Evolutionary conservation across 2,329 filamentous ascomycete genomes (phyloP).

Genomic region (Thermomyces lanuginosus): DNA sequence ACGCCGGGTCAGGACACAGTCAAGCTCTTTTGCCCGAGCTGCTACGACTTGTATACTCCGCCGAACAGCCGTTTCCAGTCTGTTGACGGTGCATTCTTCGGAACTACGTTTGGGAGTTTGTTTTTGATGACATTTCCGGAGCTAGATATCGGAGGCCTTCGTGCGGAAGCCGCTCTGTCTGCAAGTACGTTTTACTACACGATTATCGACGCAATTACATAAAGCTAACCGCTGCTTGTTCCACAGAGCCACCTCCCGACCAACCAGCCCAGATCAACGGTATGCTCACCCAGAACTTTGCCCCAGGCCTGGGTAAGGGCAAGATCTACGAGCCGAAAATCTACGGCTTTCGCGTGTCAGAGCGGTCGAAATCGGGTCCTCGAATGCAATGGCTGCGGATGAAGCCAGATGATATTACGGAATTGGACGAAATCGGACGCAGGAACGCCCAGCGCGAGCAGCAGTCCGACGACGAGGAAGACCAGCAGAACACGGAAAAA

Average conservation of each 20-base stretch:
- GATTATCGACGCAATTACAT: no score
- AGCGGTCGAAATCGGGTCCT: constrained; percentile 74
- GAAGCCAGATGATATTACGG: constrained; percentile 61
- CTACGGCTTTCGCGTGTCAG: constrained; percentile 89
- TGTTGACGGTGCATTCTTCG: constrained; percentile 95
- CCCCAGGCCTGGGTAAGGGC: constrained; percentile 62
- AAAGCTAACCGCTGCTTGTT: constrained; percentile 12
- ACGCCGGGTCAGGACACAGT: constrained; percentile 94
- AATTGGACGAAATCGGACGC: constrained; percentile 59
- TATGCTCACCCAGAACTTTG: constrained; percentile 71
- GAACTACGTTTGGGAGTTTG: constrained; percentile 86
- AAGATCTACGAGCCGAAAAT: constrained; percentile 91
- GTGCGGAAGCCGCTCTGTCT: constrained; percentile 36
- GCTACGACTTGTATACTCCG: constrained; percentile 90
- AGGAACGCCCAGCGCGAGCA: constrained; percentile 20
- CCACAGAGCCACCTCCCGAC: constrained; percentile 22
- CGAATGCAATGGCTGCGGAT: constrained; percentile 93
- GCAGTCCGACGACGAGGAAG: constrained; percentile 16
- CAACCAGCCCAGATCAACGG: constrained; percentile 57
- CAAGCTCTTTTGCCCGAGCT: constrained; percentile 94
- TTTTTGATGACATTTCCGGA: constrained; percentile 99
- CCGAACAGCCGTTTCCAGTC: constrained; percentile 95
- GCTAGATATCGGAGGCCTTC: constrained; percentile 60
- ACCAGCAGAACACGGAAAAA: constrained; percentile 22
- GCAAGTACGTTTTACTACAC: constrained; percentile 12